Base-by-base conservation (phyloP, 495 filamentous ascomycete species). In the Talaromyces liani region DNA sequence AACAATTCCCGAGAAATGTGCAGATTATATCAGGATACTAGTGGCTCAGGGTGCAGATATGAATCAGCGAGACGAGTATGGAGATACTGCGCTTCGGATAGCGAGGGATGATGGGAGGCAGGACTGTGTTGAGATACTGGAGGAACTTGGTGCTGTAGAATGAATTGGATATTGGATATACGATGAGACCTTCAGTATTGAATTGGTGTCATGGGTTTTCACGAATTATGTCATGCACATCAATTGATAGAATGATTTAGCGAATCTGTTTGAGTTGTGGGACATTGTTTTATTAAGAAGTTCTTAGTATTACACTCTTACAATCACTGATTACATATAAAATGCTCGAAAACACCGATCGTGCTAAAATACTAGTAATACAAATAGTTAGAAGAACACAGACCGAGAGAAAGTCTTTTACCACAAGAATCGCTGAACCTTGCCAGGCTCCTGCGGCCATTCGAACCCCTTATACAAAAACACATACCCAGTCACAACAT, bases 361-460 rank as follows among this genome's bases (percentile, higher is more conserved):
- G 14, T 41, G 14, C 36, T 6, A 14, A 39, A 41, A 41, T 41
- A 4, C 57, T 59, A 59, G 57, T 59, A 59, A 59, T 59, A 59
- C 57, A 59, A 18, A 29, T 39, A 41, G 12, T n/a, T 34, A 41
- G 20, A 22, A 31, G 6, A 49, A 49, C 4, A 56, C 10, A 56
- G 10, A n/a, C 7, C 29, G 27, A n/a, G n/a, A 51, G 5, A 29
- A 16, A 2, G 0, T 31, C 2, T 5, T 33, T 77, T 66, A 96
- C 93, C 93, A 98, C 89, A 98, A 91, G 68, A 98, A 98, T 64
- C 93, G 81, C 79, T 97, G 93, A 63, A 91, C 75, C 68, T 80
- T 87, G 31, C 92, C 92, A 31, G 81, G 84, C 72, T 96, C 92
- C 66, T 89, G 82, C 25, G 79, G 73, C 93, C 93, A 97, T 66